Evolutionary conservation across 2,329 filamentous ascomycete genomes (phyloP).

Genomic region (Fusarium sp.): DNA sequence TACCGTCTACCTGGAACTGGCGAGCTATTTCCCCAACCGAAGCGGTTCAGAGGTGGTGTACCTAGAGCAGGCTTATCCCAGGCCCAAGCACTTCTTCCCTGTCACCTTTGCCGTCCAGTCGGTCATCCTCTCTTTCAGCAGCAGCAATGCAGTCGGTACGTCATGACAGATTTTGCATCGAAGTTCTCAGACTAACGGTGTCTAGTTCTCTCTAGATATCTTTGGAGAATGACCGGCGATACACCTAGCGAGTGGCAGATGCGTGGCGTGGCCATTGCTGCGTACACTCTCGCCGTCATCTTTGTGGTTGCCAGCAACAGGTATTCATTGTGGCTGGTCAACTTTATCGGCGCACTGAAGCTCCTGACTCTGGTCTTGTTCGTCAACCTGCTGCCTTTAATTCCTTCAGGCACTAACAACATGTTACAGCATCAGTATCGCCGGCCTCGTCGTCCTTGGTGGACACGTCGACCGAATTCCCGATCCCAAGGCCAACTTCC

Average conservation of each 20-base stretch:
- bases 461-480: constrained; percentile 48
- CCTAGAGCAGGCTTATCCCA: constrained; percentile 74
- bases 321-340: constrained; percentile 66
- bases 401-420: constrained; percentile 44
- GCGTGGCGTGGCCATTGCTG: constrained; percentile 74
- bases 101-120: constrained; percentile 73
- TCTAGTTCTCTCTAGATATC: constrained; percentile 69
- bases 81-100: constrained; percentile 73
- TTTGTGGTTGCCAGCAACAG: constrained; percentile 68
- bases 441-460: constrained; percentile 70
- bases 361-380: constrained; percentile 70
- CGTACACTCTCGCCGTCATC: constrained; percentile 69
- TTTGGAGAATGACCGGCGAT: constrained; percentile 67
- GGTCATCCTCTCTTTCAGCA: constrained; percentile 74
- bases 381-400: accelerated
- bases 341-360: constrained; percentile 70
- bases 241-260: constrained; percentile 69
- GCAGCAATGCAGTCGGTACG: constrained; percentile 68
- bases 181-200: constrained; percentile 42
- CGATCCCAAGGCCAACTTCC: constrained; percentile 52
- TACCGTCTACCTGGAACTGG: constrained; percentile 71
- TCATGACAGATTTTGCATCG: constrained; percentile 43
- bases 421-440: constrained; percentile 63
- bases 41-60: constrained; percentile 76
- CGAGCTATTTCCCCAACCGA: constrained; percentile 74